Percentiles rank a stretch among this genome's conserved stretches.
phyloP scores from a whole-genome alignment of 345 rosid genomes.

The Brassica rapa region DNA sequence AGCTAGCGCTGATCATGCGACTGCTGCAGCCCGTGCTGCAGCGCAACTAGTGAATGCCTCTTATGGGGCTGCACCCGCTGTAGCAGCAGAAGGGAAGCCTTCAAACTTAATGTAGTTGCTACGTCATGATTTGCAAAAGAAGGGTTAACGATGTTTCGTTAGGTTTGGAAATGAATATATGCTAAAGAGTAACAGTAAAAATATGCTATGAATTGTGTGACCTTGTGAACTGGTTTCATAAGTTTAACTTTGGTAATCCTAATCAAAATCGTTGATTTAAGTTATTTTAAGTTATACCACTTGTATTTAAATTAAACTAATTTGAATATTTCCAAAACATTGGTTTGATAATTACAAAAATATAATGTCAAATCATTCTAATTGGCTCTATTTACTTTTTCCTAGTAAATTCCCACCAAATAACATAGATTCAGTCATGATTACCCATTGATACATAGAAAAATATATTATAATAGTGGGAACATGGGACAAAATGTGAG shows the following conservation, averaged over 20 bases:
- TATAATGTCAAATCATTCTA: background rate
- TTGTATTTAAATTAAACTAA: background rate
- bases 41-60: conserved; percentile 67
- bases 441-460: background rate
- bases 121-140: conserved; percentile 7
- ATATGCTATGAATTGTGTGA: background rate
- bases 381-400: background rate
- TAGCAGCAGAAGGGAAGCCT: conserved; percentile 47
- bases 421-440: background rate
- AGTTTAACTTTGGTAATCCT: background rate
- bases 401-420: background rate
- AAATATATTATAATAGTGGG: background rate
- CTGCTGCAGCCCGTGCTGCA: conserved; percentile 87
- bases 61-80: conserved; percentile 36
- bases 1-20: conserved; percentile 80
- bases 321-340: background rate
- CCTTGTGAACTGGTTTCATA: background rate
- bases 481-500: background rate
- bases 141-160: background rate
- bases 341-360: background rate
- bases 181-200: background rate
- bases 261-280: background rate
- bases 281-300: background rate
- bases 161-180: background rate
- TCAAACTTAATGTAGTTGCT: conserved; percentile 23